phyloP scores from a whole-genome alignment of 148 eudicot genomes.

The Agrostemma githago region DNA sequence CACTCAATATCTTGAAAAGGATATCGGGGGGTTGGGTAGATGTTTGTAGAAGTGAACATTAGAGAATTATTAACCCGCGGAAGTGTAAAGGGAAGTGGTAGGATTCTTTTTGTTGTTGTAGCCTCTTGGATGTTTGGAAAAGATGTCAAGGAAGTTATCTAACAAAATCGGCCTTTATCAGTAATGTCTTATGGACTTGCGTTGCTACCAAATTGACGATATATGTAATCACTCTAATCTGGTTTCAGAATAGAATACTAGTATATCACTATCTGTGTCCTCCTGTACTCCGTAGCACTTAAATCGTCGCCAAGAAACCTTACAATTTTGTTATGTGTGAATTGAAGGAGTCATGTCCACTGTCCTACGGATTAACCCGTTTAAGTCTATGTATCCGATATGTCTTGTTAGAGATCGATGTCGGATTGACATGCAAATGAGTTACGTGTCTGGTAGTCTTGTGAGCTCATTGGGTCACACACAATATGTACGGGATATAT shows the following conservation, averaged over 20 bases:
- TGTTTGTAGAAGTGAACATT: not conserved
- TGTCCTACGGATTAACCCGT: too few relatives aligned
- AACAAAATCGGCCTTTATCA: not conserved
- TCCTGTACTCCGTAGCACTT: too few relatives aligned
- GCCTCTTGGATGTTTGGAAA: not conserved
- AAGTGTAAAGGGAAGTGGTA: constrained; percentile 24
- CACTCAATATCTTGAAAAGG: constrained; percentile 50
- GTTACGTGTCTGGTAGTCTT: too few relatives aligned
- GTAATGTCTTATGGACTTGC: constrained; percentile 8
- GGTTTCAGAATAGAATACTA: not conserved
- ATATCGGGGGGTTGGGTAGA: not conserved
- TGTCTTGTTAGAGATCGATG: too few relatives aligned
- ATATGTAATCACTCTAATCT: not conserved
- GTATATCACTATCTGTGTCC: not conserved
- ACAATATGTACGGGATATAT: too few relatives aligned
- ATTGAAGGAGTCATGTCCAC: too few relatives aligned
- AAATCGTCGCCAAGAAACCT: too few relatives aligned
- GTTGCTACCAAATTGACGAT: constrained; percentile 16
- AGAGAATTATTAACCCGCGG: constrained; percentile 13
- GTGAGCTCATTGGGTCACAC: too few relatives aligned
- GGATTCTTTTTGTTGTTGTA: constrained; percentile 18
- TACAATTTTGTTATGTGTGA: too few relatives aligned
- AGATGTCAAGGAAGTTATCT: not conserved
- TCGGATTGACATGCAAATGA: too few relatives aligned
- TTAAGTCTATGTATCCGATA: too few relatives aligned